Base-by-base conservation (phyloP, 1,284 basidiomycete species). In the Bondarzewia mesenterica region DNA sequence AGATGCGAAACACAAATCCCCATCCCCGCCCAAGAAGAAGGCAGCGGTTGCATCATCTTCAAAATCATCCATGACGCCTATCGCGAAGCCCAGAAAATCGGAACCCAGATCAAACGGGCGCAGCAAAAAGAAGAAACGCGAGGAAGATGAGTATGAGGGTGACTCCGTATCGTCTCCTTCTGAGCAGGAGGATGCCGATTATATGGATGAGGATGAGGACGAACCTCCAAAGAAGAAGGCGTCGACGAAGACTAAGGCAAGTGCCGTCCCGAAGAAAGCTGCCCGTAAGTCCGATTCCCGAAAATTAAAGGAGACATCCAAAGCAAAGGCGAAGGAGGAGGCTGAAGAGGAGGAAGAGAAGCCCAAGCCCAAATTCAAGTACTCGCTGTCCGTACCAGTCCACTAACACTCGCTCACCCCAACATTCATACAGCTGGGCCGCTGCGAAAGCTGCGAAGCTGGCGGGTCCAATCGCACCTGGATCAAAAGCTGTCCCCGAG, bases 401-500 rank as follows among this genome's bases (percentile, higher is more conserved):
- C 16, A 12, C 38, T n/a, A 35, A n/a, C 32, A 8, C 38, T 16
- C 10, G 16, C 20, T 40, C 21, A 20, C 10, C 16, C 20, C 53
- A 43, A 22, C 27, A 23, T 5, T 43, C 5, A 52, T 20, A 44
- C 58, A 85, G 83, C 58, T 87, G 82, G 79, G 75, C 71, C 36
- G 77, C 79, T 0, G 75, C 80, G 25, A 79, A 76, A 49, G 79
- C 80, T 1, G 83, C 85, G 2, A 80, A 80, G 48, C 66, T 77
- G 1, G 79, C 83, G 0, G 88, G 88, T 0, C 93, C 91, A 0
- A 65, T 73, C 2, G 81, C 82, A 5, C 88, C 80, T 6, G 90
- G 92, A 0, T 82, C 85, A 20, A 98, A 96, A 63, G 68, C 78
- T 8, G 78, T 98, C 2, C 96, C 95, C 0, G 75, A 88, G 78